Conservation (phyloP, 2,329 filamentous ascomycete species). For the Rachicladosporium sp. region DNA sequence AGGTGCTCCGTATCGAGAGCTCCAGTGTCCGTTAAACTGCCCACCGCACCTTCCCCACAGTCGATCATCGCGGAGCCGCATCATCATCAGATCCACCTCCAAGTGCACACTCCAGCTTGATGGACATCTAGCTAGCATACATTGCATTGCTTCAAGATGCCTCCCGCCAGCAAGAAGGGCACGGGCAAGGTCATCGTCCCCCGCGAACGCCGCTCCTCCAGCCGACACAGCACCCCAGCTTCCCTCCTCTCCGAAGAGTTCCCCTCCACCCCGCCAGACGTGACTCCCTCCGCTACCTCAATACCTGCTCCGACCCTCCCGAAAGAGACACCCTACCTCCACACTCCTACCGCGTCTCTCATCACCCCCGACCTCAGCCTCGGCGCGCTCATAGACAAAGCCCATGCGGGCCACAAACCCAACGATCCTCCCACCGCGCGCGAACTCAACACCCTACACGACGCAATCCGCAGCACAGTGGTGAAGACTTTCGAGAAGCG, state of each 20-base stretch:
- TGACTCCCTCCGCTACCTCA: conserved; percentile 49
- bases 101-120: too few species aligned
- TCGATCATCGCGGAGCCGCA: too few species aligned
- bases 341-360: conserved; percentile 42
- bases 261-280: conserved; percentile 38
- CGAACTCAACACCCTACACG: conserved; percentile 51
- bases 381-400: conserved; percentile 59
- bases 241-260: conserved; percentile 31
- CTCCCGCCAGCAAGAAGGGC: conserved; percentile 20
- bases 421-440: conserved; percentile 42
- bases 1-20: not conserved
- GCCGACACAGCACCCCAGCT: conserved; percentile 67
- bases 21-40: too few species aligned
- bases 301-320: conserved; percentile 38
- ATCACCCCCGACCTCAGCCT: conserved; percentile 45
- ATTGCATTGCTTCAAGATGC: conserved; percentile 1
- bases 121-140: too few species aligned
- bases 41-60: too few species aligned
- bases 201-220: conserved; percentile 52
- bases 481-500: conserved; percentile 36
- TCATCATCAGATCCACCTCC: too few species aligned
- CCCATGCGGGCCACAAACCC: conserved; percentile 33
- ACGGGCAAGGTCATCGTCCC: conserved; percentile 16
- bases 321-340: conserved; percentile 48
- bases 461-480: conserved; percentile 49